Percentiles rank a stretch among this genome's conserved stretches.
phyloP scores from a whole-genome alignment of 2,329 filamentous ascomycete species.

The Ascochyta pisi region DNA sequence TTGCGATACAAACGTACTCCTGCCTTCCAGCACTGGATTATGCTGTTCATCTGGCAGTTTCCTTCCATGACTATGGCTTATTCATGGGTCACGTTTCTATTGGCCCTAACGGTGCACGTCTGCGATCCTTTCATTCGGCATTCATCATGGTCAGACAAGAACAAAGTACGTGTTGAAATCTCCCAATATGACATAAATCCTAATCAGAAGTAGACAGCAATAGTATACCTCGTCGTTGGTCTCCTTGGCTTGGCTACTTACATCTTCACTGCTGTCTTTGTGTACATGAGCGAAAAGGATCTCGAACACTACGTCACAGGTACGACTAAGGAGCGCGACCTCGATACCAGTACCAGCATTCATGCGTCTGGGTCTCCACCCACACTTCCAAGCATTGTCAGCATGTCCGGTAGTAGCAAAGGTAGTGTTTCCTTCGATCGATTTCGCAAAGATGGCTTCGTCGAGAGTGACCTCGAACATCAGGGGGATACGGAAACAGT shows the following conservation, averaged over 20 bases:
- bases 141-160: conserved; percentile 25
- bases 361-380: not conserved
- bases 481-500: not conserved
- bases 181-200: not conserved
- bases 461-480: conserved; percentile 5
- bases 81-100: conserved; percentile 35
- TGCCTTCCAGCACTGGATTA: conserved; percentile 33
- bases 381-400: not conserved
- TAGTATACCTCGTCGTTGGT: conserved; percentile 32
- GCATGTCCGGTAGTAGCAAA: not conserved
- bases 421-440: conserved; percentile 3
- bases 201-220: conserved; percentile 29
- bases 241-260: conserved; percentile 34
- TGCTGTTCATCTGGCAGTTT: conserved; percentile 43
- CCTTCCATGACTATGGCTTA: conserved; percentile 42
- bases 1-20: conserved; percentile 33
- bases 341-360: not conserved
- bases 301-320: conserved; percentile 25
- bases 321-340: not conserved
- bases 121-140: conserved; percentile 34
- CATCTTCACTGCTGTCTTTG: conserved; percentile 31
- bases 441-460: conserved; percentile 8
- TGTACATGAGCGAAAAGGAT: conserved; percentile 37
- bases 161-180: conserved; percentile 21
- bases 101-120: conserved; percentile 37